These are phyloP conservation scores for Vigna hirtella DNA, from an alignment of 306 rosid genomes.

Conservation along the genomic window DNA sequence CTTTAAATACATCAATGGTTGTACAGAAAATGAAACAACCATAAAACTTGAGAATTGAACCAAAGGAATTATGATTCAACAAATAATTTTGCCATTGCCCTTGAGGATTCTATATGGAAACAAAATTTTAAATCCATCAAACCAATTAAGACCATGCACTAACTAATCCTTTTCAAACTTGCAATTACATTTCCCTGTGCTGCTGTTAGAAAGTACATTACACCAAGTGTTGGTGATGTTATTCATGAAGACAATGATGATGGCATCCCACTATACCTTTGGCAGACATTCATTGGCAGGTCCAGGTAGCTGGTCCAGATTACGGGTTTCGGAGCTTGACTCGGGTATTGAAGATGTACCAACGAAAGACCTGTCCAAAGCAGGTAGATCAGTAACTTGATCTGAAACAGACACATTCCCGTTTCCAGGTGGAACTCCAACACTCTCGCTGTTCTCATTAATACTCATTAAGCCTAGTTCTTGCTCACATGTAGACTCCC, in stretches of 20 bases:
- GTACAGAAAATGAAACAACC: slow-evolving; percentile 23
- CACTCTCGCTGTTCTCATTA: slow-evolving; percentile 63
- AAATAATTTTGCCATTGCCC: not conserved
- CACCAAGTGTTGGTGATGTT: not conserved
- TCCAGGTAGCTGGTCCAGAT: slow-evolving; percentile 32
- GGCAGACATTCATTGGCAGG: slow-evolving; percentile 58
- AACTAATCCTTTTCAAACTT: slow-evolving; percentile 8
- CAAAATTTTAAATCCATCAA: not conserved
- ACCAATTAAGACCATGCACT: not conserved
- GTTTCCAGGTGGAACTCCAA: slow-evolving; percentile 54
- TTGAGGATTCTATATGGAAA: not conserved
- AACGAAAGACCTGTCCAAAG: slow-evolving; percentile 53
- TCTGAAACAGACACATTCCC: slow-evolving; percentile 51
- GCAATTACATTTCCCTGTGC: slow-evolving; percentile 20
- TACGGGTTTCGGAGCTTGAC: slow-evolving; percentile 45
- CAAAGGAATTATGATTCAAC: slow-evolving; percentile 1
- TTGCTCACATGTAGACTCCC: slow-evolving; percentile 82
- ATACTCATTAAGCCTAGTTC: slow-evolving; percentile 91
- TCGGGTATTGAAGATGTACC: slow-evolving; percentile 65
- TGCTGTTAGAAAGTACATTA: slow-evolving; percentile 11
- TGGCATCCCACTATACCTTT: slow-evolving; percentile 63
- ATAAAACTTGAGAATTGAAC: slow-evolving; percentile 3
- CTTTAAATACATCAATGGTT: not conserved
- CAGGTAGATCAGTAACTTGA: slow-evolving; percentile 46
- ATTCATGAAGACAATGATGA: not conserved